A percentile compares a stretch with the other conserved stretches of the same genome.
These are phyloP conservation scores for Fonsecaea nubica DNA, from an alignment of 2,329 filamentous ascomycete species.

Conservation along the genomic window DNA sequence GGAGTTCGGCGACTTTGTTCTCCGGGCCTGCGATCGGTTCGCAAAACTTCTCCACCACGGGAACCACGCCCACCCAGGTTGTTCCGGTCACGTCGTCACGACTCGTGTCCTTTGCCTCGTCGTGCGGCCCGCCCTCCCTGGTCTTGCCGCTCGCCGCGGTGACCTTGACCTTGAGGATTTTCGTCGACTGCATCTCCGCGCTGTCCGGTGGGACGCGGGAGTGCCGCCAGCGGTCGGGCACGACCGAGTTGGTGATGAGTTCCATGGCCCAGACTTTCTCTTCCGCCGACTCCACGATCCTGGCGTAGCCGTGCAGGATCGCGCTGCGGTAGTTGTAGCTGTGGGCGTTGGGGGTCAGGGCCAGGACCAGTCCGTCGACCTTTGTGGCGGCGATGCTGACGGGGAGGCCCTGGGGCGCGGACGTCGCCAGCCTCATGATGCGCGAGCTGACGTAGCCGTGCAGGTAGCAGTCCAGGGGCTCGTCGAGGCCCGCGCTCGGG, in stretches of 20 bases:
- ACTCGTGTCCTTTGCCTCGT: conserved; percentile 63
- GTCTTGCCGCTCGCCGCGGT: conserved; percentile 77
- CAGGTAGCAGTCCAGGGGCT: conserved; percentile 77
- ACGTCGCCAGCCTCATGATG: conserved; percentile 70
- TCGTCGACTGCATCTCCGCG: conserved; percentile 76
- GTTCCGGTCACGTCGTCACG: conserved; percentile 56
- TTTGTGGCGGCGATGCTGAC: conserved; percentile 75
- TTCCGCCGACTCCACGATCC: conserved; percentile 67
- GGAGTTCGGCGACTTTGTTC: conserved; percentile 66
- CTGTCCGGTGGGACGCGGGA: conserved; percentile 72
- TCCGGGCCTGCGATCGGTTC: conserved; percentile 66
- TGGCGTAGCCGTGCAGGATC: conserved; percentile 76
- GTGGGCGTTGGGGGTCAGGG: conserved; percentile 79
- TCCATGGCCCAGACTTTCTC: conserved; percentile 82
- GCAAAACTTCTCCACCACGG: conserved; percentile 69
- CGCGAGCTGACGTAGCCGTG: conserved; percentile 84
- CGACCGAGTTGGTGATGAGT: conserved; percentile 75
- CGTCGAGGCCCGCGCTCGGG: conserved; percentile 65
- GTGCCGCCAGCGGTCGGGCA: conserved; percentile 72
- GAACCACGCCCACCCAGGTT: conserved; percentile 66
- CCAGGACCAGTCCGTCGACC: conserved; percentile 79
- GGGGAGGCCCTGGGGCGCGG: conserved; percentile 64
- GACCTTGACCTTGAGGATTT: conserved; percentile 72
- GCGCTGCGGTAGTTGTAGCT: conserved; percentile 87
- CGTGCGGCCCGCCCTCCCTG: conserved; percentile 68